Base-by-base conservation (phyloP, 2,329 filamentous ascomycete genomes). In the Claviceps sp. region DNA sequence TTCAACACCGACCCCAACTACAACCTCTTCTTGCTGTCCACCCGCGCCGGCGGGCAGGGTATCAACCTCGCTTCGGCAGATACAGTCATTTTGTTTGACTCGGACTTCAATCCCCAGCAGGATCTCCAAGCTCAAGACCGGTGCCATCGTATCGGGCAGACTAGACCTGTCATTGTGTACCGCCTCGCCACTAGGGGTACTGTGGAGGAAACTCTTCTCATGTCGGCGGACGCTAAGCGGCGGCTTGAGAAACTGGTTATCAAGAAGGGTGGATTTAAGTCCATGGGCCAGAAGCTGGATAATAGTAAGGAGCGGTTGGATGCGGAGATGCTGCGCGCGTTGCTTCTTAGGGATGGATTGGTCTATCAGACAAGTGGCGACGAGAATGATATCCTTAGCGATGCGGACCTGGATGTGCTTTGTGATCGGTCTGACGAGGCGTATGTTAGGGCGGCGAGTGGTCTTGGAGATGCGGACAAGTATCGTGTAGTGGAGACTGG, bases 41-140 rank as follows among this genome's bases (percentile, higher is more conserved):
- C 93, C 0, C 79, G 93, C 14, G 93, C 93, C 0, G 93, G 93
- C 22, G 93, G 93, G 0, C 89, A 95, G 62, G 91, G 91, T 48
- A 97, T 97, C 73, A 97, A 96, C 61, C 81, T 97, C 0, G 88
- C 88, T 0, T 84, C 84, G 1, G 91, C 91, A 0, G 91, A 97
- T 60, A 96, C 91, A 0, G 91, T 96, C 11, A 85, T 97, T 46
- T 74, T 97, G 0, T 97, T 93, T 59, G 91, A 97, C 66, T 74
- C 70, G 2, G 80, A 95, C 61, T 96, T 91, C 82, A 98, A 98
- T 60, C 93, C 93, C 0, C 93, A 98, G 65, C 91, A 96, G 63
- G 93, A 98, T 65, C 74, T 98, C 0, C 93, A 98, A 64, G 93
- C 93, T 0, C 93, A 97, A 68, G 93, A 98, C 62, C 87, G 93